Percentiles rank a stretch among this genome's conserved stretches.
Evolutionary conservation across 78 protist genomes (phyloP).

Genomic region (Emiliania huxleyi): DNA sequence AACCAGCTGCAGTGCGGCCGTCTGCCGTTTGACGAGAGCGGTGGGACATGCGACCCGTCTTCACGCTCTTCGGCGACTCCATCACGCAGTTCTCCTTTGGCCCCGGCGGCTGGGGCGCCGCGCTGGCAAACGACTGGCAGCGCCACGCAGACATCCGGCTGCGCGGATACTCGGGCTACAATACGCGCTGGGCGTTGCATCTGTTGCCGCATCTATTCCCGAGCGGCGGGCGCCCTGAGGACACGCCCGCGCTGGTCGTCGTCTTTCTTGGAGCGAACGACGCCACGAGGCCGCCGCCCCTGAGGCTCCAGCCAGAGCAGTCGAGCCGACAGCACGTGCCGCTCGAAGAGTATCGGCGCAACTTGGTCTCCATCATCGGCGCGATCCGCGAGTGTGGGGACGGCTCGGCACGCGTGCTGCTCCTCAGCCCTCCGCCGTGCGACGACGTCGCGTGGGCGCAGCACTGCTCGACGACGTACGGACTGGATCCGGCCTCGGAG

Average conservation of each 20-base stretch:
- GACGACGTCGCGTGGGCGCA: background rate
- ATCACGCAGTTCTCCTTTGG: background rate
- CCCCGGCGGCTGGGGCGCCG: slow-evolving; percentile 1
- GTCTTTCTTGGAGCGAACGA: slow-evolving; percentile 23
- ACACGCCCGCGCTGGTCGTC: slow-evolving; percentile 6
- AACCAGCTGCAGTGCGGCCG: no score
- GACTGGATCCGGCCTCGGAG: background rate
- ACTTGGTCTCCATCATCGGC: background rate
- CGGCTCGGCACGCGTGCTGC: background rate
- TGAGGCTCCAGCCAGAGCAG: background rate
- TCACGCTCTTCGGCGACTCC: slow-evolving; percentile 11
- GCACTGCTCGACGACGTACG: background rate
- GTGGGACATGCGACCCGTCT: no score
- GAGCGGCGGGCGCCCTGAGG: background rate
- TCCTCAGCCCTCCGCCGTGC: background rate
- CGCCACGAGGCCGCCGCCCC: background rate
- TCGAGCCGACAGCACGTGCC: background rate
- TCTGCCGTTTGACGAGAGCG: no score
- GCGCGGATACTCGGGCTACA: slow-evolving; percentile 27
- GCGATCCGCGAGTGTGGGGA: background rate
- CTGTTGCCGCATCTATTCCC: background rate
- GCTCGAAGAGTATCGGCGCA: background rate
- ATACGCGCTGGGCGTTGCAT: background rate
- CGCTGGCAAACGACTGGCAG: background rate
- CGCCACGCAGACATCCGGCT: background rate